A percentile compares a stretch with the other conserved stretches of the same genome.
Conservation (phyloP, 176 grass and related monocot genomes). For the Thinopyrum elongatum region DNA sequence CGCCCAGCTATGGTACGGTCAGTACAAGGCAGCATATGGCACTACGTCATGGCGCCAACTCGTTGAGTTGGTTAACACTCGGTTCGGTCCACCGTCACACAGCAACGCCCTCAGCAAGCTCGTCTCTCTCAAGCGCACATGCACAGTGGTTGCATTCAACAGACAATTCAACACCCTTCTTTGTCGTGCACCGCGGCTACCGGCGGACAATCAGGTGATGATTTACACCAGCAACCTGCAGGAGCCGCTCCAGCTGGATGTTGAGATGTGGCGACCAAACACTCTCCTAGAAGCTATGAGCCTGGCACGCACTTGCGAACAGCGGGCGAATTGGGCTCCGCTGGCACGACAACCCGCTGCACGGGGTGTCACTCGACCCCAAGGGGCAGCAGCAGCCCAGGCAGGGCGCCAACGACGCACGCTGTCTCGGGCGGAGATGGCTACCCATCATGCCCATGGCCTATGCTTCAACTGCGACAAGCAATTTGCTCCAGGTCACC, state of each 20-base stretch:
- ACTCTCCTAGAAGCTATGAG: neutral
- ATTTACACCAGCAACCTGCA: neutral
- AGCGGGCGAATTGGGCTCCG: neutral
- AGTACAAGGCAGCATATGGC: neutral
- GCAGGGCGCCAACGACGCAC: too few species aligned
- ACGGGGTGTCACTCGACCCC: too few species aligned
- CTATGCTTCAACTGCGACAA: too few species aligned
- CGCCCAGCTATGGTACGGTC: neutral
- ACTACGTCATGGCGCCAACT: neutral
- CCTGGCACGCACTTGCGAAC: neutral
- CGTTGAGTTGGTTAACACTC: neutral
- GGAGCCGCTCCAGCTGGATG: neutral
- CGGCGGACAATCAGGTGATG: neutral
- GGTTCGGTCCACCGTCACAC: neutral
- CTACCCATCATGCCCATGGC: too few species aligned
- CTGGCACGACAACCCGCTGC: neutral
- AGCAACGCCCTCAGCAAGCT: neutral
- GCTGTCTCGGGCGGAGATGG: too few species aligned
- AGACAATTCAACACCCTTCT: neutral
- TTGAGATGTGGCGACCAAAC: neutral
- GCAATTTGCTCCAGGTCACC: too few species aligned
- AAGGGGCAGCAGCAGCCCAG: too few species aligned
- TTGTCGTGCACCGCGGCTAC: neutral
- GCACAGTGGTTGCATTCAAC: neutral
- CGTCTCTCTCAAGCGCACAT: neutral